Evolutionary conservation across 2,329 filamentous ascomycete genomes (phyloP).

Genomic region (Penicillium aurantiogriseum): DNA sequence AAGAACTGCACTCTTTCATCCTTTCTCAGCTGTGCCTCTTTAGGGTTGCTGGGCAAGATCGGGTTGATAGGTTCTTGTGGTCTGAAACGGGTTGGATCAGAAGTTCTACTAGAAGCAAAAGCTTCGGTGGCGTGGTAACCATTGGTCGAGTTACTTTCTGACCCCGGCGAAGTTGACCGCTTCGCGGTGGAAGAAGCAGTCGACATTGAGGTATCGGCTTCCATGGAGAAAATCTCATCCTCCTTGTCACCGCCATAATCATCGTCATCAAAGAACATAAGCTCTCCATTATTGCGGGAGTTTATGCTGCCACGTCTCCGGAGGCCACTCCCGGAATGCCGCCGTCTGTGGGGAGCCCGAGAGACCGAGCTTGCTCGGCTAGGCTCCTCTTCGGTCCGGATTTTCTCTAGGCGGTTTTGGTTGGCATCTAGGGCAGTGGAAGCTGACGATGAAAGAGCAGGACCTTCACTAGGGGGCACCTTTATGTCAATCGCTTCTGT

Average conservation of each 20-base stretch:
- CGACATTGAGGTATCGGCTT: slow-evolving; percentile 47
- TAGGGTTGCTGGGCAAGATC: slow-evolving; percentile 66
- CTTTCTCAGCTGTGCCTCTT: slow-evolving; percentile 62
- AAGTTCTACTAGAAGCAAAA: neutral
- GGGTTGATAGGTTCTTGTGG: slow-evolving; percentile 22
- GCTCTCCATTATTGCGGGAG: slow-evolving; percentile 65
- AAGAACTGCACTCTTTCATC: slow-evolving; percentile 81
- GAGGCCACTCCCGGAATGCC: slow-evolving; percentile 84
- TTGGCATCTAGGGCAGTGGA: slow-evolving; percentile 39
- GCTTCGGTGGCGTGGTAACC: neutral
- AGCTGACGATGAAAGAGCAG: slow-evolving; percentile 38
- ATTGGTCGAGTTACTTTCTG: slow-evolving; percentile 5
- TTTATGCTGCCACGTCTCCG: slow-evolving; percentile 72
- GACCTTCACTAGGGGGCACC: slow-evolving; percentile 25
- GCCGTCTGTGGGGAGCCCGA: slow-evolving; percentile 50
- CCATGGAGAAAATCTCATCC: slow-evolving; percentile 69
- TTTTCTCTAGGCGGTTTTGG: slow-evolving; percentile 34
- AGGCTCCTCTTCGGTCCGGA: slow-evolving; percentile 42
- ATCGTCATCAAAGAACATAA: slow-evolving; percentile 90
- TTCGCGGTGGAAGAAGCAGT: slow-evolving; percentile 1
- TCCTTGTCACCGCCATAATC: slow-evolving; percentile 78
- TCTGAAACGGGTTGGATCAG: slow-evolving; percentile 6
- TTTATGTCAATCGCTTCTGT: slow-evolving; percentile 31
- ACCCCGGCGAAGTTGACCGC: slow-evolving; percentile 16
- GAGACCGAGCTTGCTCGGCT: slow-evolving; percentile 42